phyloP scores from a whole-genome alignment of 148 eudicot species.

The Rhododendron vialii region DNA sequence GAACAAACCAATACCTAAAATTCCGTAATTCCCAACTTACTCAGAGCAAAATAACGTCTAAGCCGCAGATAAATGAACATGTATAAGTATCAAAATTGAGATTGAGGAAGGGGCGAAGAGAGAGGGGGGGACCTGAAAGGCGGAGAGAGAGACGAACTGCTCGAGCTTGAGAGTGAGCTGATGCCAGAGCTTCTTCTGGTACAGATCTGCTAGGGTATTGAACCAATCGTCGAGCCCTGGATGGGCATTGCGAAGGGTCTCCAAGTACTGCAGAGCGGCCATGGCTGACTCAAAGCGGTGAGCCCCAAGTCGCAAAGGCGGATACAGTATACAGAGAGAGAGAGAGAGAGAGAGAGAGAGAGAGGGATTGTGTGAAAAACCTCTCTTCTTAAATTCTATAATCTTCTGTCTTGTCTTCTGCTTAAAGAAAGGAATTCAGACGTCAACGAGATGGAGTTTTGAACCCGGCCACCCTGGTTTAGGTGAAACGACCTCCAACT shows the following conservation, averaged over 20 bases:
- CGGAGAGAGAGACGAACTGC: constrained; percentile 71
- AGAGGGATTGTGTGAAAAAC: neutral
- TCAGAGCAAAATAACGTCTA: neutral
- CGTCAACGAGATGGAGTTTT: neutral
- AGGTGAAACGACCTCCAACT: too few species aligned
- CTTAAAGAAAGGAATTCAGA: neutral
- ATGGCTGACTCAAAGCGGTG: constrained; percentile 19
- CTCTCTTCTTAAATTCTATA: neutral
- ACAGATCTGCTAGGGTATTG: constrained; percentile 70
- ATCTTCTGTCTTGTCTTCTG: neutral
- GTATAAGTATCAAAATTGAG: neutral
- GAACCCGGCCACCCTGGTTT: neutral
- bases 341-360: neutral
- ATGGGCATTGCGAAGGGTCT: constrained; percentile 51
- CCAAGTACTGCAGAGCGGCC: constrained; percentile 75
- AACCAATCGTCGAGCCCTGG: constrained; percentile 84
- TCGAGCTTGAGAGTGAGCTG: constrained; percentile 86
- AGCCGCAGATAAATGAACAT: neutral
- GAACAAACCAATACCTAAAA: neutral
- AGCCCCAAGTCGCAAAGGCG: neutral
- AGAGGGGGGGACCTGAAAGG: constrained; percentile 49
- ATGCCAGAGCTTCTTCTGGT: constrained; percentile 91
- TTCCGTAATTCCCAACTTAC: neutral
- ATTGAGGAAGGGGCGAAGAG: neutral
- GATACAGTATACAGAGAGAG: neutral